phyloP scores from a whole-genome alignment of 768 basidiomycete species.

The Mycena kentingensis region DNA sequence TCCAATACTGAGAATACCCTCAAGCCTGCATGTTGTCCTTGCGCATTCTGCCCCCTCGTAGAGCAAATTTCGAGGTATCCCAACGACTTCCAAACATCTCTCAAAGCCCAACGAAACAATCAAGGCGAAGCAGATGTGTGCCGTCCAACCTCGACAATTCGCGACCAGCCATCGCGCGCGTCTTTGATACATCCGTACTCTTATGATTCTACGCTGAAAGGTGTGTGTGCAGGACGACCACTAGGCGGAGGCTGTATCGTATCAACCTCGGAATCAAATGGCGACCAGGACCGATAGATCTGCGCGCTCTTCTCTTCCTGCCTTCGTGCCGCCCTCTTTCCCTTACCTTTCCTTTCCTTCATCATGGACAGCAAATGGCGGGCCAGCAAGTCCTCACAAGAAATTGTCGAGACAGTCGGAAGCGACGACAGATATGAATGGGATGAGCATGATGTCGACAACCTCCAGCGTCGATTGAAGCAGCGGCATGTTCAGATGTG shows the following conservation, averaged over 20 bases:
- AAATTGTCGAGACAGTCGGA: slow-evolving; percentile 20
- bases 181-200: too few relatives aligned
- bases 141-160: too few relatives aligned
- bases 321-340: slow-evolving; percentile 6
- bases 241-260: not conserved
- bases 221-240: too few relatives aligned
- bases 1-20: too few relatives aligned
- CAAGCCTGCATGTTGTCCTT: too few relatives aligned
- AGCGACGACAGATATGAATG: slow-evolving; percentile 43
- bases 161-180: too few relatives aligned
- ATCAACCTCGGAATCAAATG: not conserved
- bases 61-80: too few relatives aligned
- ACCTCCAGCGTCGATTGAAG: slow-evolving; percentile 70
- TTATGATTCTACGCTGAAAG: too few relatives aligned
- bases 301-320: slow-evolving; percentile 7
- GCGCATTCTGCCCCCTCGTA: too few relatives aligned
- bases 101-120: too few relatives aligned
- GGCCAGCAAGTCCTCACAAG: slow-evolving; percentile 24
- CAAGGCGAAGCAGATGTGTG: too few relatives aligned
- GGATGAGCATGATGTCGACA: slow-evolving; percentile 65
- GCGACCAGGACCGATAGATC: slow-evolving; percentile 7
- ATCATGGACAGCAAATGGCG: slow-evolving; percentile 22
- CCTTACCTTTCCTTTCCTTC: slow-evolving; percentile 1
- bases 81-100: too few relatives aligned
- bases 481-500: slow-evolving; percentile 83